A percentile compares a stretch with the other conserved stretches of the same genome.
These are phyloP conservation scores for Raddia distichophylla DNA, from an alignment of 176 grass and related monocot genomes.

Conservation along the genomic window DNA sequence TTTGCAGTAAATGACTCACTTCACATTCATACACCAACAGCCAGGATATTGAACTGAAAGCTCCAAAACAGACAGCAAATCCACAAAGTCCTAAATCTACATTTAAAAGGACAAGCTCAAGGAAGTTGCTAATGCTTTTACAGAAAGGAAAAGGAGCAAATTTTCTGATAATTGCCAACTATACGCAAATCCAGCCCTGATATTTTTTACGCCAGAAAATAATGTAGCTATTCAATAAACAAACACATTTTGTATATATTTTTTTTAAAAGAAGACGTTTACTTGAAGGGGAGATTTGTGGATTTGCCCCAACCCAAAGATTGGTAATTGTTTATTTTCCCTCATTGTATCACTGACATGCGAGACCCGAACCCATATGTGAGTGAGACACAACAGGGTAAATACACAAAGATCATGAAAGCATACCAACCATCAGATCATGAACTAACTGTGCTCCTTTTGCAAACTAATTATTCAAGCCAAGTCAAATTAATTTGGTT, in stretches of 20 bases:
- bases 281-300: neutral
- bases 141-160: neutral
- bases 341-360: too few species aligned
- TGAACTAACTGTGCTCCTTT: neutral
- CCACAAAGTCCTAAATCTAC: neutral
- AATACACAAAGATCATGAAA: neutral
- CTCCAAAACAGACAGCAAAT: neutral
- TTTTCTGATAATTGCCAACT: neutral
- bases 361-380: too few species aligned
- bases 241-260: too few species aligned
- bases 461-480: neutral
- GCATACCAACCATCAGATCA: neutral
- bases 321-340: too few species aligned
- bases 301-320: too few species aligned
- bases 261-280: neutral
- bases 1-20: neutral
- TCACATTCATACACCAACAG: constrained; percentile 1
- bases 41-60: constrained; percentile 1
- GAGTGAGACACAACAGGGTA: too few species aligned
- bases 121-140: neutral
- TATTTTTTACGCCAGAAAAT: neutral
- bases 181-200: neutral
- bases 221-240: neutral
- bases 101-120: neutral
- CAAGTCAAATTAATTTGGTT: neutral